Base-by-base conservation (phyloP, 768 basidiomycete species). In the Nidularia sp. region DNA sequence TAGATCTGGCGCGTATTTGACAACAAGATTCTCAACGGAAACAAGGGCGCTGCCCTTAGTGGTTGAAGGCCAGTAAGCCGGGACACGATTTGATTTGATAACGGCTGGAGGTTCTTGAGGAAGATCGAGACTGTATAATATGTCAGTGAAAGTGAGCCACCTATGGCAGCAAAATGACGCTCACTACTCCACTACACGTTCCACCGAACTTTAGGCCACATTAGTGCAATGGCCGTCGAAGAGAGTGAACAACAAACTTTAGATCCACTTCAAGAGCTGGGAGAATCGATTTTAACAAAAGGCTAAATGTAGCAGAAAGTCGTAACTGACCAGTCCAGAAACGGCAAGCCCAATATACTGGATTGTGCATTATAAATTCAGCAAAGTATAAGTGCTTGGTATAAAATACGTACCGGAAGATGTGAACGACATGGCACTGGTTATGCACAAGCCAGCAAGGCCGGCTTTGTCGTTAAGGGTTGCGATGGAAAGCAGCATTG, bases 61-160 rank as follows among this genome's bases (percentile, higher is more conserved):
- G 53, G 77, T 83, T 0, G 92, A 91, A 0, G 94, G 94, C 94
- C 94, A 97, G 61, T 94, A 94, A 0, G 93, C 94, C 1, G 94
- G 94, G 1, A 85, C 86, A 5, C 90, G 81, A 51, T 78, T 80
- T 0, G 78, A 77, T 57, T 92, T 86, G 47, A 93, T 86, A 52
- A 87, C 62, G 0, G 85, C 76, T 2, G 90, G 84, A 0, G 94
- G 88, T 63, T 96, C 93, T 65, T 93, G 90, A 0, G 92, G 92
- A 5, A 97, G 76, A 49, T 90, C 81, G 29, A 96, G 69, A 57
- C 75, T 76, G 33, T 41, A 6, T 7, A 9, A 48, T 48, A 48
- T 9, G 10, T 29, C n/a, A n/a, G n/a, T n/a, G n/a, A n/a, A 34
- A 48, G 47, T 25, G 22, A 9, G 25, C 9, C 31, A 48, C 10